Base-by-base conservation (phyloP, 352 stramenopile species). In the Globisporangium viniferum region DNA sequence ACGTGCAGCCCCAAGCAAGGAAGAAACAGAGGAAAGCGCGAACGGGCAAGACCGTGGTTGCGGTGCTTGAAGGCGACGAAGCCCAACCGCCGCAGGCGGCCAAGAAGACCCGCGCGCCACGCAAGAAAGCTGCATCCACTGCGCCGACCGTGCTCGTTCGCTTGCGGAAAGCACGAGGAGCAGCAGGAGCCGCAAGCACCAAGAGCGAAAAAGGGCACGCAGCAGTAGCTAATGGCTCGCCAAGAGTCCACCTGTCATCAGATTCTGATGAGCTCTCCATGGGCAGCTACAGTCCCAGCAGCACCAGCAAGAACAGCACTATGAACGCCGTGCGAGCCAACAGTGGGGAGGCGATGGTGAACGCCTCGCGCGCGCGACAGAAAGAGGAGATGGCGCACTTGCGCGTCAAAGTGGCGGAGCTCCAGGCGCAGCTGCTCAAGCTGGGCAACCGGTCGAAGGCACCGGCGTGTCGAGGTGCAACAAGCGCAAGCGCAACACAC, bases 341-440 rank as follows among this genome's bases (percentile, higher is more conserved):
- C 7, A 49, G 41, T 22, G 7, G 33, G 27, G 29, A 36, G 20
- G 36, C 44, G 4, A 22, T 57, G 36, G 35, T 44, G 12, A 86
- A 86, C 68, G 76, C 78, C 62, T 83, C 78, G 0, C 63, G 78
- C 4, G 82, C 82, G 59, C 62, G 78, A 31, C 78, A 86, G 67
- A 82, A 82, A 55, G 78, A 86, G 46, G 78, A 86, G 62, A 68
- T 79, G 0, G 78, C 72, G 41, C 61, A 67, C 33, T 64, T 86
- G 18, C 73, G 75, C 29, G 75, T 74, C 22, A 71, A 81, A 64
- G 76, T 86, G 35, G 71, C 79, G 56, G 78, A 86, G 64, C 72
- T 85, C 2, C 71, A 82, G 68, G 62, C 72, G 7, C 69, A 82
- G 53, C 72, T 83, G 24, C 39, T 22, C 14, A 24, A 27, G 18